Evolutionary conservation across 148 eudicot genomes (phyloP).

Genomic region (Nepenthes mirabilis): DNA sequence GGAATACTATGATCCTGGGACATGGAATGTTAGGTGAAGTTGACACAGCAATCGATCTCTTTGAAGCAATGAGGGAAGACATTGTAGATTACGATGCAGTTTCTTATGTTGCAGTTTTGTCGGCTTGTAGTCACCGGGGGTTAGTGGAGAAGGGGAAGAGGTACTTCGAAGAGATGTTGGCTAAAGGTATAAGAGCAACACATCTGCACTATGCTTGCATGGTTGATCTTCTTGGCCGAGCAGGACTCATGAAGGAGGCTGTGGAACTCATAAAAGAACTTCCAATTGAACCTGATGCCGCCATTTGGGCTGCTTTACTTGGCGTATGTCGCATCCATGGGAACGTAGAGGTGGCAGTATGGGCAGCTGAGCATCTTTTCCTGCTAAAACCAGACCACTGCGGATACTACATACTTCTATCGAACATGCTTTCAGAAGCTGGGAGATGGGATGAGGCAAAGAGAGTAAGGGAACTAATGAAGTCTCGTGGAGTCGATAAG

Average conservation of each 20-base stretch:
- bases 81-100: conserved; percentile 34
- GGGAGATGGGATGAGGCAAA: conserved; percentile 70
- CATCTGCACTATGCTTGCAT: conserved; percentile 63
- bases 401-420: conserved; percentile 50
- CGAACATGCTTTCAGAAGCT: conserved; percentile 67
- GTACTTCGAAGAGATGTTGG: conserved; percentile 49
- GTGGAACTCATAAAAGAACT: conserved; percentile 33
- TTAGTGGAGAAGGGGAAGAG: conserved; percentile 21
- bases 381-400: conserved; percentile 49
- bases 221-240: conserved; percentile 80
- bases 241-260: conserved; percentile 57
- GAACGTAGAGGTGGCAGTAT: conserved; percentile 47
- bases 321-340: conserved; percentile 63
- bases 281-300: conserved; percentile 42
- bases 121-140: conserved; percentile 62
- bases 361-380: conserved; percentile 58
- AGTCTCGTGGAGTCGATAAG: conserved; percentile 41
- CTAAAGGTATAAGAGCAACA: conserved; percentile 20
- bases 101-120: conserved; percentile 52
- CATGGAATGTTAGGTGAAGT: conserved; percentile 44
- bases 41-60: conserved; percentile 33
- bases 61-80: conserved; percentile 51
- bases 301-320: conserved; percentile 63
- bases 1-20: no score
- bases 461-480: conserved; percentile 48